Percentiles rank a stretch among this genome's conserved stretches.
Conservation (phyloP, 129 eudicot genomes). For the Oenanthe sinensis region DNA sequence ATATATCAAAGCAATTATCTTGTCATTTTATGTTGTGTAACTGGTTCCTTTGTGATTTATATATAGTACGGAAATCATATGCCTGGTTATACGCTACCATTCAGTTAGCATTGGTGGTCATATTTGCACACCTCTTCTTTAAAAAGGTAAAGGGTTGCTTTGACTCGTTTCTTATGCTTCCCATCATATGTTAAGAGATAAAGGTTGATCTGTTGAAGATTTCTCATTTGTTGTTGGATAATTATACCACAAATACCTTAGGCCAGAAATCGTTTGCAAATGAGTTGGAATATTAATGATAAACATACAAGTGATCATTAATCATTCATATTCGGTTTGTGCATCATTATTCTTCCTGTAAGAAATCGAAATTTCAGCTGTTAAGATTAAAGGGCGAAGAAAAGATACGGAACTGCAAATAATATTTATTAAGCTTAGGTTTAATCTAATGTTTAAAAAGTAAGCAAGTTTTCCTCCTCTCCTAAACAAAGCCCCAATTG, state of each 20-base stretch:
- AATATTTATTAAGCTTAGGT: background rate
- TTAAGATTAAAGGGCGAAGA: no score
- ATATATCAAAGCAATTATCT: background rate
- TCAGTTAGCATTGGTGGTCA: slow-evolving; percentile 77
- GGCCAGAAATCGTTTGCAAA: no score
- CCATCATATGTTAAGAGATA: background rate
- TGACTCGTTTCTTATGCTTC: background rate
- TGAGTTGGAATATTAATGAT: no score
- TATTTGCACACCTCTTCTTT: slow-evolving; percentile 70
- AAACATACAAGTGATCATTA: no score
- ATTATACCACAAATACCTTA: no score
- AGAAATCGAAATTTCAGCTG: background rate
- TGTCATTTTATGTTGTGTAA: background rate
- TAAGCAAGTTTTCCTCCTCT: background rate
- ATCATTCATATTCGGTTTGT: no score
- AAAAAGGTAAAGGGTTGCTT: slow-evolving; percentile 41
- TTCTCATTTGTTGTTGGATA: no score
- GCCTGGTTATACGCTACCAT: slow-evolving; percentile 85
- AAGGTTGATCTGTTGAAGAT: no score
- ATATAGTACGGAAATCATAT: slow-evolving; percentile 51
- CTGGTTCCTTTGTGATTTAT: slow-evolving; percentile 19
- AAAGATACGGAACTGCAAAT: no score
- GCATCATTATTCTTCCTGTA: no score
- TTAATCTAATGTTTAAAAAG: background rate
- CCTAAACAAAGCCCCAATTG: background rate